Percentiles rank a stretch among this genome's conserved stretches.
Evolutionary conservation across 495 filamentous ascomycete species (phyloP).

Genomic region (Penicillium diatomitis): DNA sequence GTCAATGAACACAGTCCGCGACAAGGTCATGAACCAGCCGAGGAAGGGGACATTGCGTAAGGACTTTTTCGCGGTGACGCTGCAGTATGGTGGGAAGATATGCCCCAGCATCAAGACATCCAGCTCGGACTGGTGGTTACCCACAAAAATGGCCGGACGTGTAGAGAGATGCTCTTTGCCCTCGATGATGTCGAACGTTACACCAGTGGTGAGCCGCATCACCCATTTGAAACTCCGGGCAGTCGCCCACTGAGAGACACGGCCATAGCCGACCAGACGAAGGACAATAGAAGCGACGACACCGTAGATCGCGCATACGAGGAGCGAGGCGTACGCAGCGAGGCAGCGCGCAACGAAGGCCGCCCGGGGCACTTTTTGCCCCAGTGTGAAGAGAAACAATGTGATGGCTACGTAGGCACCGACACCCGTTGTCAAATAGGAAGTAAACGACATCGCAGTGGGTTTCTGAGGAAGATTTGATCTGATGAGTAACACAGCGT

Average conservation of each 20-base stretch:
- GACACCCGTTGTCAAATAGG: constrained; percentile 42
- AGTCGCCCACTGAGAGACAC: constrained; percentile 77
- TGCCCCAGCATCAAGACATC: constrained; percentile 84
- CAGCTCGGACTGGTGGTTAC: constrained; percentile 91
- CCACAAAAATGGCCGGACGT: constrained; percentile 82
- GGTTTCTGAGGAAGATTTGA: neutral
- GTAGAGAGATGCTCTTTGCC: constrained; percentile 55
- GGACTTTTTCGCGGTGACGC: constrained; percentile 85
- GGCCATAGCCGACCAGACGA: constrained; percentile 58
- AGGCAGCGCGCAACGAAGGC: constrained; percentile 66
- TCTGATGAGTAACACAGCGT: too few relatives aligned
- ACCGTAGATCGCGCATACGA: constrained; percentile 63
- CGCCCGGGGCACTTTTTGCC: constrained; percentile 43
- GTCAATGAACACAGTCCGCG: constrained; percentile 90
- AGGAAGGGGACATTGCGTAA: constrained; percentile 76
- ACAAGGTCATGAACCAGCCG: constrained; percentile 93
- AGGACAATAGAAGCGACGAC: constrained; percentile 64
- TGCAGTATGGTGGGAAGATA: constrained; percentile 85
- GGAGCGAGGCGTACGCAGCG: constrained; percentile 58
- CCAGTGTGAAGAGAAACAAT: constrained; percentile 49
- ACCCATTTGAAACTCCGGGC: constrained; percentile 72
- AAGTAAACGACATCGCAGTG: constrained; percentile 33
- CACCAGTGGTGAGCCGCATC: constrained; percentile 66
- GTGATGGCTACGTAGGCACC: constrained; percentile 46
- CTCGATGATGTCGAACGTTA: constrained; percentile 68